A percentile compares a stretch with the other conserved stretches of the same genome.
Evolutionary conservation across 495 filamentous ascomycete genomes (phyloP).

Genomic region (Talaromyces wortmannii): DNA sequence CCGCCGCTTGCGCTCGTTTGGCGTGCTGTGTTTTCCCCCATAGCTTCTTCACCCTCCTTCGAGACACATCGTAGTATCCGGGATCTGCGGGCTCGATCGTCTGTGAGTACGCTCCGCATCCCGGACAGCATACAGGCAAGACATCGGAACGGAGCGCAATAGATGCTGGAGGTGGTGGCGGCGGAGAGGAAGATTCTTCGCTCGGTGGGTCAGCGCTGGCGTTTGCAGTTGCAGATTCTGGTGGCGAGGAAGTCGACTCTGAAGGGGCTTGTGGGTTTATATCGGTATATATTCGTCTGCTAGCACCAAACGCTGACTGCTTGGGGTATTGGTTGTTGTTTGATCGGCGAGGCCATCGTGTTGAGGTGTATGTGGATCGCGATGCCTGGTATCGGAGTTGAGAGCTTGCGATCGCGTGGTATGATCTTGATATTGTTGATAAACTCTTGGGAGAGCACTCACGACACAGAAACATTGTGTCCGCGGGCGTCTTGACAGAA

Average conservation of each 20-base stretch:
- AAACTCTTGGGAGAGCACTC: not conserved
- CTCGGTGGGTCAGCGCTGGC: not conserved
- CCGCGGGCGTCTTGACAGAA: not conserved
- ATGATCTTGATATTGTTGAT: not conserved
- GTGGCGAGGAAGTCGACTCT: not conserved
- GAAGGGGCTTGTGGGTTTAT: not conserved
- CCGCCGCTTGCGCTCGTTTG: constrained; percentile 11
- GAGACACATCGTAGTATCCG: constrained; percentile 63
- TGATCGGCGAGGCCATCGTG: not conserved
- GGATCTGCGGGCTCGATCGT: constrained; percentile 58
- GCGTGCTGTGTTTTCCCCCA: constrained; percentile 31
- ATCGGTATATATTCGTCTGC: not conserved
- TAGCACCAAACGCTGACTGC: too few species aligned
- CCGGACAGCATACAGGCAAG: constrained; percentile 56
- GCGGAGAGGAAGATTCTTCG: not conserved
- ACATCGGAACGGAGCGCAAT: constrained; percentile 7
- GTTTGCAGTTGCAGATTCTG: not conserved
- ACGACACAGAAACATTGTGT: not conserved
- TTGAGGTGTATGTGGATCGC: not conserved
- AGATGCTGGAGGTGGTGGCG: not conserved
- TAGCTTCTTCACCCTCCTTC: constrained; percentile 38
- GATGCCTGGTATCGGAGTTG: not conserved
- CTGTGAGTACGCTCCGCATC: constrained; percentile 85
- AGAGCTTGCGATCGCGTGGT: not conserved
- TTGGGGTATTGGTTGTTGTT: not conserved